These are phyloP conservation scores for Fusarium torulosum DNA, from an alignment of 2,329 filamentous ascomycete genomes.

Conservation along the genomic window DNA sequence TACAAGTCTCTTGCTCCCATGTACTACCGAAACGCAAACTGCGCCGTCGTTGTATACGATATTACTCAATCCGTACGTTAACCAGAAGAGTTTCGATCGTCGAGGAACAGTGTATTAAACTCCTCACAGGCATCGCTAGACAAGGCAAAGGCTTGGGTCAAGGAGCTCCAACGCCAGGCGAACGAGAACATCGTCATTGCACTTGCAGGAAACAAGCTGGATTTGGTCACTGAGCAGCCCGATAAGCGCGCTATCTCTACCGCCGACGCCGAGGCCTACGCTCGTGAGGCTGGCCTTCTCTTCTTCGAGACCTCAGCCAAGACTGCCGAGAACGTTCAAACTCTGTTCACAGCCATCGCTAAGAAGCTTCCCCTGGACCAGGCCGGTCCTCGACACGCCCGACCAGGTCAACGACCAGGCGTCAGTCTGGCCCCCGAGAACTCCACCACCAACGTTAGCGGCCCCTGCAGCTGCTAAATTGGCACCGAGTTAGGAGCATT, in stretches of 20 bases:
- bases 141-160: slow-evolving; percentile 99
- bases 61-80: slow-evolving; percentile 94
- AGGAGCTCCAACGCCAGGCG: slow-evolving; percentile 97
- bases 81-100: background rate
- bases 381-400: slow-evolving; percentile 88
- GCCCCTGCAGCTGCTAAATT: slow-evolving; percentile 68
- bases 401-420: slow-evolving; percentile 71
- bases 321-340: slow-evolving; percentile 94
- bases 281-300: slow-evolving; percentile 89
- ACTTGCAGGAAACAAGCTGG: slow-evolving; percentile 96
- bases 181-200: slow-evolving; percentile 99
- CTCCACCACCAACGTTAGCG: slow-evolving; percentile 68
- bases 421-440: slow-evolving; percentile 69
- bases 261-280: slow-evolving; percentile 94
- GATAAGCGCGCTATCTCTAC: slow-evolving; percentile 94
- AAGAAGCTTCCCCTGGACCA: slow-evolving; percentile 98
- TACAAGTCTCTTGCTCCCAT: slow-evolving; percentile 99
- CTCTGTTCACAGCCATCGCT: slow-evolving; percentile 96
- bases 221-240: slow-evolving; percentile 92
- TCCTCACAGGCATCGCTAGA: slow-evolving; percentile 84
- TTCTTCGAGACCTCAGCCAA: slow-evolving; percentile 99
- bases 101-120: slow-evolving; percentile 30
- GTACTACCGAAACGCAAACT: slow-evolving; percentile 99
- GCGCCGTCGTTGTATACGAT: slow-evolving; percentile 98
- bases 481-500: slow-evolving; percentile 35